A percentile compares a stretch with the other conserved stretches of the same genome.
These are phyloP conservation scores for Kingdonia uniflora DNA, from an alignment of 164 flowering plant species.

Conservation along the genomic window DNA sequence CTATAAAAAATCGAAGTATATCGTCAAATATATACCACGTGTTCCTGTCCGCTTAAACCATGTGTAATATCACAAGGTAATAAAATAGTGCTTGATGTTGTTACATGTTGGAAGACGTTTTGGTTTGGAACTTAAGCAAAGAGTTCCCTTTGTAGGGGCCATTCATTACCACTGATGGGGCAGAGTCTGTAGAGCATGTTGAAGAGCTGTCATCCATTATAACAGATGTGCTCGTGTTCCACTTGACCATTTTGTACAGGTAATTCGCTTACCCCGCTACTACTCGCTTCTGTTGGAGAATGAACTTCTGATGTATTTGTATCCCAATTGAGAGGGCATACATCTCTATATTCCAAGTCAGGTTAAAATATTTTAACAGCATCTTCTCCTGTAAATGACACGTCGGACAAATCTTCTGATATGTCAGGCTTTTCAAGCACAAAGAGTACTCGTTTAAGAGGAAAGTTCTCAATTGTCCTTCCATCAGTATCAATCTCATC, in stretches of 20 bases:
- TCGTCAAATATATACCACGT: neutral
- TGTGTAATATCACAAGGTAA: no score
- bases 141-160: neutral
- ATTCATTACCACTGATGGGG: neutral
- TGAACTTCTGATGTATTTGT: neutral
- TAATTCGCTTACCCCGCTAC: neutral
- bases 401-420: no score
- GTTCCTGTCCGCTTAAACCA: neutral
- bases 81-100: neutral
- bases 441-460: neutral
- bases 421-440: neutral
- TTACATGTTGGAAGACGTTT: neutral
- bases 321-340: neutral
- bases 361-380: neutral
- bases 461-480: neutral
- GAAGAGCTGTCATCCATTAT: neutral
- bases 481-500: neutral
- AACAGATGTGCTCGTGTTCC: neutral
- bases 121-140: neutral
- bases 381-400: neutral
- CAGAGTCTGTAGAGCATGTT: slow-evolving; percentile 1
- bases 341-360: neutral
- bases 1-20: neutral
- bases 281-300: neutral
- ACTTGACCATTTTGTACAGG: neutral